Percentiles rank a stretch among this genome's conserved stretches.
phyloP scores from a whole-genome alignment of 2,329 filamentous ascomycete species.

The Penicillium capsulatum region DNA sequence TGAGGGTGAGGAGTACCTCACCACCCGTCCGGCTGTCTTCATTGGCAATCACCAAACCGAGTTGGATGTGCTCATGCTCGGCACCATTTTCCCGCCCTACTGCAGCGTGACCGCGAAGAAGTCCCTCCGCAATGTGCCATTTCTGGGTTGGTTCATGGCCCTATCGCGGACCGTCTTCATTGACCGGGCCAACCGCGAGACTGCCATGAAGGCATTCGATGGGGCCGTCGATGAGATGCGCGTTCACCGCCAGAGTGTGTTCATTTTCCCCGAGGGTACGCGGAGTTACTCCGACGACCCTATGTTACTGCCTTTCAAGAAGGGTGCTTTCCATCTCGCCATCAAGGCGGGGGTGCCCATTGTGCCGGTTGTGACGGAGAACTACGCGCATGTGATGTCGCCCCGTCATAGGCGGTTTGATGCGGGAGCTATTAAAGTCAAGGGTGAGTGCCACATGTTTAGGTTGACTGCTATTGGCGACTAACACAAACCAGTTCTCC shows the following conservation, averaged over 20 bases:
- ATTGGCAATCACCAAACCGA: constrained; percentile 95
- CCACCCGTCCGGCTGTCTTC: constrained; percentile 77
- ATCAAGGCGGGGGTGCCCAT: constrained; percentile 91
- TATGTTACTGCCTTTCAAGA: constrained; percentile 90
- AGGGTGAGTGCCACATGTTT: constrained; percentile 51
- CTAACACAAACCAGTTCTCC: constrained; percentile 57
- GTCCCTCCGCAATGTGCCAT: constrained; percentile 70
- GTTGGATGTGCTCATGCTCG: constrained; percentile 89
- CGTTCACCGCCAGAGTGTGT: constrained; percentile 57
- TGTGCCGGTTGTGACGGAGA: constrained; percentile 76
- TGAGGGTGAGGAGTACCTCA: constrained; percentile 62
- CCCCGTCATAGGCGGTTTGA: constrained; percentile 62
- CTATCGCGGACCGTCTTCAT: constrained; percentile 91
- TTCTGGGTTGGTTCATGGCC: constrained; percentile 92
- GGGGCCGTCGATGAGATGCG: constrained; percentile 78
- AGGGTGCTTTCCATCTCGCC: constrained; percentile 94
- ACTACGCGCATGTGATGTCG: constrained; percentile 70
- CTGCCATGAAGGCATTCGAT: constrained; percentile 79
- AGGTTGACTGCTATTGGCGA: constrained; percentile 1
- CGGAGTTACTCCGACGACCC: constrained; percentile 82
- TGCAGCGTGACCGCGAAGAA: constrained; percentile 92
- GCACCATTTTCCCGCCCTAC: constrained; percentile 81
- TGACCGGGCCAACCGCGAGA: constrained; percentile 78
- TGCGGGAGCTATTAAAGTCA: constrained; percentile 67
- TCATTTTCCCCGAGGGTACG: constrained; percentile 71